Evolutionary conservation across 495 filamentous ascomycete species (phyloP).

Genomic region (Penicillium nucicola): DNA sequence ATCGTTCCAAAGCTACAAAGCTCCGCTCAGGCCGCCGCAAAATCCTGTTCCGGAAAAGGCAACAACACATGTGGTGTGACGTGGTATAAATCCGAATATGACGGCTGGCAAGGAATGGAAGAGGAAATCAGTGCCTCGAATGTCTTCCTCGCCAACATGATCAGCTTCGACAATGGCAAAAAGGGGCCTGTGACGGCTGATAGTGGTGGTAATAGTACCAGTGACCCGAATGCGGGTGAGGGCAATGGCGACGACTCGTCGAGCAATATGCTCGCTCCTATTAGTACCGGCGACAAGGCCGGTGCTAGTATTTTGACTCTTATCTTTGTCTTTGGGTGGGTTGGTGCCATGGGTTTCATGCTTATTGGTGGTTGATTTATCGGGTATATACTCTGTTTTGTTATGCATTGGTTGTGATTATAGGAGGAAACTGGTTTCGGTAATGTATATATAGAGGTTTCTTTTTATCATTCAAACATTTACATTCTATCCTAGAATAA

Average conservation of each 20-base stretch:
- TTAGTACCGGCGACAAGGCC: slow-evolving; percentile 54
- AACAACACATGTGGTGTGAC: slow-evolving; percentile 68
- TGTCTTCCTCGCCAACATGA: slow-evolving; percentile 38
- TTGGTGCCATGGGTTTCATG: slow-evolving; percentile 24
- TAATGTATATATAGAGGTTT: not conserved
- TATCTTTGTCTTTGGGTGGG: slow-evolving; percentile 40
- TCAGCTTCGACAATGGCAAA: slow-evolving; percentile 17
- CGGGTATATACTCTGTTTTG: not conserved
- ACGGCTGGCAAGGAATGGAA: slow-evolving; percentile 58
- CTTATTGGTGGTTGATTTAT: not conserved
- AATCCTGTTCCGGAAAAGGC: slow-evolving; percentile 57
- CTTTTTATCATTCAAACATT: no score
- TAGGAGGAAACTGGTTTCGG: not conserved
- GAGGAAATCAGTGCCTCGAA: slow-evolving; percentile 51
- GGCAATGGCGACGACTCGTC: not conserved
- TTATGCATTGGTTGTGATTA: not conserved
- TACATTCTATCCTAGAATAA: no score
- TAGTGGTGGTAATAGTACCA: slow-evolving; percentile 20
- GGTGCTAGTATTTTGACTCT: slow-evolving; percentile 64
- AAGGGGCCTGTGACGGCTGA: slow-evolving; percentile 19
- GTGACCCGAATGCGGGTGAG: slow-evolving; percentile 30
- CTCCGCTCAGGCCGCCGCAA: slow-evolving; percentile 65
- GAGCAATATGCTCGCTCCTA: slow-evolving; percentile 14
- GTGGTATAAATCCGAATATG: slow-evolving; percentile 64
- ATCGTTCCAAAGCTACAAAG: slow-evolving; percentile 63